A percentile compares a stretch with the other conserved stretches of the same genome.
Conservation (phyloP, 352 stramenopile genomes). For the Phytophthora litchii region DNA sequence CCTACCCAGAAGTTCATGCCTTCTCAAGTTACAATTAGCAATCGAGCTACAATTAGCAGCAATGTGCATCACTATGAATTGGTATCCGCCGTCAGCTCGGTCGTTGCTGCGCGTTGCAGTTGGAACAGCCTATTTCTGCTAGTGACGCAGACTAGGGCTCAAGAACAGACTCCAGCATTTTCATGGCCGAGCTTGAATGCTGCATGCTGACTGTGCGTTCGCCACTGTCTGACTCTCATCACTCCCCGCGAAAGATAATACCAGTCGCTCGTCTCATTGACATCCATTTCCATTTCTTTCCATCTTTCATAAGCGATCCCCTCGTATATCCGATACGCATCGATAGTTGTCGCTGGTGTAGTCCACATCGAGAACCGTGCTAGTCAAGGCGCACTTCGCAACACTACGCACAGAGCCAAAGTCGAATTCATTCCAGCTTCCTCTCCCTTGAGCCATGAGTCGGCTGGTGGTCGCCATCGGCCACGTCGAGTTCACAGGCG, state of each 20-base stretch:
- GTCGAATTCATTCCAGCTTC: too few relatives aligned
- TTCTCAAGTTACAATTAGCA: too few relatives aligned
- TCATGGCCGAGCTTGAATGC: slow-evolving; percentile 14
- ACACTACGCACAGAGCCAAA: too few relatives aligned
- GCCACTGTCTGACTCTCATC: slow-evolving; percentile 19
- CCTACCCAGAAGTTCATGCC: neutral
- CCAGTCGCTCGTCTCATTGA: neutral
- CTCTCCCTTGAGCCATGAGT: slow-evolving; percentile 47
- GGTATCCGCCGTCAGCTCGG: neutral
- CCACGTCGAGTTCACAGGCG: slow-evolving; percentile 79
- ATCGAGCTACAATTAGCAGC: slow-evolving; percentile 18
- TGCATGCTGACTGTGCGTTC: slow-evolving; percentile 12
- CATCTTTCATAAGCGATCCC: too few relatives aligned
- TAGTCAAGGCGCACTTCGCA: too few relatives aligned
- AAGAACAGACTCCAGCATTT: slow-evolving; percentile 8
- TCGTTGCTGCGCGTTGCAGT: slow-evolving; percentile 14
- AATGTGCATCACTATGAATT: too few relatives aligned
- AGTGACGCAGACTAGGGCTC: slow-evolving; percentile 10
- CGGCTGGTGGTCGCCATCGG: slow-evolving; percentile 75
- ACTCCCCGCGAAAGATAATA: neutral
- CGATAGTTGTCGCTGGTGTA: too few relatives aligned
- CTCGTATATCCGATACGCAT: too few relatives aligned
- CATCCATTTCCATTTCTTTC: neutral
- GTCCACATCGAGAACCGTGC: too few relatives aligned
- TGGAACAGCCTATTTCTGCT: slow-evolving; percentile 22